A percentile compares a stretch with the other conserved stretches of the same genome.
These are phyloP conservation scores for Annulohypoxylon moriforme DNA, from an alignment of 495 filamentous ascomycete species.

Conservation along the genomic window DNA sequence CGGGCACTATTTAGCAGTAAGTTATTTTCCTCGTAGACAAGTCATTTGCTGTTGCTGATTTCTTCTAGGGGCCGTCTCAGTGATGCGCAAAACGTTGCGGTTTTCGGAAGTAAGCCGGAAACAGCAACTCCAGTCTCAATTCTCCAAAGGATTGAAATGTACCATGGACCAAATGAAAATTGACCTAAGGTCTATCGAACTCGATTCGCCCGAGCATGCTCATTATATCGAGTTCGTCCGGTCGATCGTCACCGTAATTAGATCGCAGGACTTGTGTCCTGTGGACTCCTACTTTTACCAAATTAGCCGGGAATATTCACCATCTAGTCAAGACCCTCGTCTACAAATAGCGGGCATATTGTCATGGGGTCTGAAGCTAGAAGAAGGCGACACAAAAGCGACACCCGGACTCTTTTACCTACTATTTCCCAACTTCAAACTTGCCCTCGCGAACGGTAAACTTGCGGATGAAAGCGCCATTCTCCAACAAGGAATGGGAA, in stretches of 20 bases:
- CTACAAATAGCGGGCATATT: conserved; percentile 61
- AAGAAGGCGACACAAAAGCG: conserved; percentile 55
- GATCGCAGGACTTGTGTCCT: conserved; percentile 59
- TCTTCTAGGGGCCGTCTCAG: conserved; percentile 46
- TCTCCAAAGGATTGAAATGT: conserved; percentile 49
- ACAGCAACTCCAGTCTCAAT: conserved; percentile 48
- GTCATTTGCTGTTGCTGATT: conserved; percentile 9
- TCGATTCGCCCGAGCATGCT: conserved; percentile 48
- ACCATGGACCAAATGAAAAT: conserved; percentile 62
- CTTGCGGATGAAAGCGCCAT: conserved; percentile 53
- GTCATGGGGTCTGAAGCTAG: conserved; percentile 60
- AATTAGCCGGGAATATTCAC: conserved; percentile 60
- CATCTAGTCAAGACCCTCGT: conserved; percentile 59
- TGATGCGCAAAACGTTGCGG: conserved; percentile 57
- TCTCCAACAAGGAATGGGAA: conserved; percentile 55
- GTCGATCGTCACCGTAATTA: conserved; percentile 57
- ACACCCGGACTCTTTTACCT: conserved; percentile 62
- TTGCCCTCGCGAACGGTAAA: conserved; percentile 56
- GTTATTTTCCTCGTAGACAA: neutral
- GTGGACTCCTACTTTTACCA: conserved; percentile 61
- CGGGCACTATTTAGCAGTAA: conserved; percentile 51
- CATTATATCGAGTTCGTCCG: conserved; percentile 58
- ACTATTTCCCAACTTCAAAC: conserved; percentile 62
- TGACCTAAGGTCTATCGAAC: conserved; percentile 52
- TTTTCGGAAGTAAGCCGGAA: conserved; percentile 35